Evolutionary conservation across 495 filamentous ascomycete genomes (phyloP), one percentile per base, ranked within the genome.

Genomic region (Xylaria venustula): DNA sequence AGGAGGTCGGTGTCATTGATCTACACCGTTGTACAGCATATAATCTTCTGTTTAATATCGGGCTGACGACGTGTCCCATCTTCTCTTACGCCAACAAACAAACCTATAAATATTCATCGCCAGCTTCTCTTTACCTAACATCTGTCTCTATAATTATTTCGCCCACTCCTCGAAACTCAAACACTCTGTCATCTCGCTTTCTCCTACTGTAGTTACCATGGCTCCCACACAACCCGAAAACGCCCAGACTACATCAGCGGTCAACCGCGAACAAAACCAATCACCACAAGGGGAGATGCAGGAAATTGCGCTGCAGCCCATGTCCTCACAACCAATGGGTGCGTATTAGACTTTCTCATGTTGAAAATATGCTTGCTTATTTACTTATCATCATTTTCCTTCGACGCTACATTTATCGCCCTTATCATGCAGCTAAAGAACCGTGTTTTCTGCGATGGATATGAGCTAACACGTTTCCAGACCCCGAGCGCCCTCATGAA

Each of bases 401-500:
- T 45, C 5, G 17, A 19, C 17, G 5, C 14, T 17, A 7, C 17
- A 11, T 45, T 11, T 14, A 19, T 20, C 42, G 11, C 17, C 3
- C 19, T 22, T 15, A 40, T 15, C 14, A 40, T 8, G 6, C 14
- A 15, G 37, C 14, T 52, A 2, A 34, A 36, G 17, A 37, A 15
- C 1, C 15, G 8, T 20, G 30, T 8, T 12, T 36, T 5, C 3
- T 22, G 19, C 4, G 7, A 23, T 1, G 7, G 50, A 1, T 7
- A 9, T 5, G 30, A 30, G 60, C 52, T 64, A 48, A 64, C 32
- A 17, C 26, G 14, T 17, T 20, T 22, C 51, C 19, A 78, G 76
- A 78, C 58, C 66, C 75, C 1, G 64, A 73, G 34, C 66, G 69
- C 19, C 73, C 76, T 1, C 76, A 79, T 0, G 74, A 76, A 17